Conservation (phyloP, 2,329 filamentous ascomycete genomes). For the Nemania sp. region DNA sequence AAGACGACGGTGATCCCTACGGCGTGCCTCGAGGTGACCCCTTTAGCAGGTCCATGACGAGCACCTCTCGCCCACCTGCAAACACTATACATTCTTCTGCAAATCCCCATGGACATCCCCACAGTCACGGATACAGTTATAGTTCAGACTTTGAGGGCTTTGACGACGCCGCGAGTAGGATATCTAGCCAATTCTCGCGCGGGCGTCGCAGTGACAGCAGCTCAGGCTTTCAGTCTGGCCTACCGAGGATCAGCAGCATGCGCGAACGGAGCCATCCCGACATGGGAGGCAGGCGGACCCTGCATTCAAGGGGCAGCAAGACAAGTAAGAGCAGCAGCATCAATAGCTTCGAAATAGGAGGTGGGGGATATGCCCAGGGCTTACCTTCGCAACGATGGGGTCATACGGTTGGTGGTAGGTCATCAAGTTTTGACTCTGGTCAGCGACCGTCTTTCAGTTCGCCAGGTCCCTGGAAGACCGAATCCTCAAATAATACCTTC, state of each 20-base stretch:
- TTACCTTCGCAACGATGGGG: conserved; percentile 70
- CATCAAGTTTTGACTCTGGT: conserved; percentile 80
- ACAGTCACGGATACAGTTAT: conserved; percentile 66
- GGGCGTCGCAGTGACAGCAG: conserved; percentile 83
- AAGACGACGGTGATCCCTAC: conserved; percentile 53
- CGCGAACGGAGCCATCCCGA: conserved; percentile 60
- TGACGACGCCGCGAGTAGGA: conserved; percentile 64
- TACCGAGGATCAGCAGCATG: conserved; percentile 73
- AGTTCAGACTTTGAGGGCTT: conserved; percentile 70
- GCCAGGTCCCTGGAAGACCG: conserved; percentile 58
- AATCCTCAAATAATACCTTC: conserved; percentile 63
- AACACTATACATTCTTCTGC: conserved; percentile 38
- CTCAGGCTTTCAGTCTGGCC: conserved; percentile 73
- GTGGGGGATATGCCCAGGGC: conserved; percentile 70
- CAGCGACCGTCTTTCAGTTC: conserved; percentile 56
- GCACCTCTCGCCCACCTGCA: conserved; percentile 43
- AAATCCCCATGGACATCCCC: conserved; percentile 47
- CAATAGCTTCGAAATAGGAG: conserved; percentile 69
- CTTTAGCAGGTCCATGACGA: conserved; percentile 48
- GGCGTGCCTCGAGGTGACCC: conserved; percentile 45
- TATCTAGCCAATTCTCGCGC: conserved; percentile 65
- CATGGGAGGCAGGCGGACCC: conserved; percentile 55
- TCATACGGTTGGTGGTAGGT: conserved; percentile 65
- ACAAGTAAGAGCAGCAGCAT: conserved; percentile 79
- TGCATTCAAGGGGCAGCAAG: conserved; percentile 69